Base-by-base conservation (phyloP, 2,329 filamentous ascomycete genomes). In the Sarocladium strictum region DNA sequence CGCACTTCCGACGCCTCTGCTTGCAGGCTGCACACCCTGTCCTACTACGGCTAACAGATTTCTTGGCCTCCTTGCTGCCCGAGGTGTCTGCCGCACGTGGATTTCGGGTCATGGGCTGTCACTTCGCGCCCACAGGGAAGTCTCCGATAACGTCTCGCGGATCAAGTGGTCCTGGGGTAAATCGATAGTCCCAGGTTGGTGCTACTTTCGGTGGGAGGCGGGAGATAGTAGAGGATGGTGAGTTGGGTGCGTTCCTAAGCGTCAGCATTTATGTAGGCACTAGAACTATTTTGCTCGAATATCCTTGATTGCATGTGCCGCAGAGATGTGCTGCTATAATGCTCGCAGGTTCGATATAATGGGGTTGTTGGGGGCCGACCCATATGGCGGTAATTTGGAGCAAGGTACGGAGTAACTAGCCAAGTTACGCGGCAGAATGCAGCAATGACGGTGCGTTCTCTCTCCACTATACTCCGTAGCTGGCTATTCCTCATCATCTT, bases 1-100 rank as follows among this genome's bases (percentile, higher is more conserved):
- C 43, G 43, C 43, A 49, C 26, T 49, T 49, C 10, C 43, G 43
- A 29, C 43, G 43, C 24, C 43, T 27, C 24, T 49, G 23, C 43
- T 49, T 49, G 26, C 43, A 49, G 23, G 43, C 26, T 10, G 43
- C 23, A 19, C 43, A 51, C 12, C 47, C 47, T 5, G 47, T 51
- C 47, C 47, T 51, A 17, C 47, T 51, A 11, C 47, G 47, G 23
- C 23, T 23, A 35, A 12, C n/a, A 26, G 38, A 7, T 7, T 17
- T 43, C 14, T 7, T 6, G 23, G 43, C 43, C 29, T 47, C 43
- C 23, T 51, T 51, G 27, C 27, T 47, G 9, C 23, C 24, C 3
- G 17, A 12, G 29, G 24, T 15, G 14, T 7, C 40, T 24, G 3
- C 17, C 6, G 21, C 35, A 19, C 12, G 35, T 15, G 35, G 12